These are phyloP conservation scores for Phytophthora chlamydospora DNA, from an alignment of 352 stramenopile species.

Conservation along the genomic window DNA sequence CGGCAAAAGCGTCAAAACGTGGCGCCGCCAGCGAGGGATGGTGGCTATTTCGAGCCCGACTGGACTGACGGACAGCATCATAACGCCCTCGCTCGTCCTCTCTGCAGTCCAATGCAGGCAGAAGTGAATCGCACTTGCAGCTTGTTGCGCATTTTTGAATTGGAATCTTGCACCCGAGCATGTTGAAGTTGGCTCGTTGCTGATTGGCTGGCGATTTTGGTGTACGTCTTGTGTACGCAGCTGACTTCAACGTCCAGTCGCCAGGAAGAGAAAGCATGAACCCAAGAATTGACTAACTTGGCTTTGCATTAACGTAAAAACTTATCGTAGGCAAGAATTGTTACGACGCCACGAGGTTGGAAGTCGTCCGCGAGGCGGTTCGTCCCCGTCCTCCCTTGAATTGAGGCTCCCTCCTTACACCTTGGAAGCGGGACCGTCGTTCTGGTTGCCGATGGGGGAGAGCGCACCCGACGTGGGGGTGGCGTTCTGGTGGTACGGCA, in stretches of 20 bases:
- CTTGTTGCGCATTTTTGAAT: no score
- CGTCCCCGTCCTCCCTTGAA: background rate
- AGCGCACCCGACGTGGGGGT: constrained; percentile 34
- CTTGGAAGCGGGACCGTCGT: constrained; percentile 31
- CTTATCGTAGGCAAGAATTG: background rate
- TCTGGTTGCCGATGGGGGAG: constrained; percentile 31
- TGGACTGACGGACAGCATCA: no score
- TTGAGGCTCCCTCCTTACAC: constrained; percentile 20
- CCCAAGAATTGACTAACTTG: background rate
- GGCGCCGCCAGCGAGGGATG: no score
- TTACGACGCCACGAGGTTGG: background rate
- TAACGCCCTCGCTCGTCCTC: no score
- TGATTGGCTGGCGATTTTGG: constrained; percentile 6
- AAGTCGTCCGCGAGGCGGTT: constrained; percentile 1
- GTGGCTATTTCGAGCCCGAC: no score
- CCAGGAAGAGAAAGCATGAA: background rate
- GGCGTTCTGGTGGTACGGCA: constrained; percentile 39
- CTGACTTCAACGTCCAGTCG: constrained; percentile 5
- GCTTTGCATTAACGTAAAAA: constrained; percentile 1
- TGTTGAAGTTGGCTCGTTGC: constrained; percentile 18
- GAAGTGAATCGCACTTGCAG: background rate
- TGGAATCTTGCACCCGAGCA: no score
- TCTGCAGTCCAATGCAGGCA: no score
- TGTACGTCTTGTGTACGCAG: background rate
- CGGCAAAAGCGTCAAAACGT: no score